Evolutionary conservation across 768 basidiomycete genomes (phyloP), one percentile per base, ranked within the genome.

Genomic region (Suillus occidentalis): DNA sequence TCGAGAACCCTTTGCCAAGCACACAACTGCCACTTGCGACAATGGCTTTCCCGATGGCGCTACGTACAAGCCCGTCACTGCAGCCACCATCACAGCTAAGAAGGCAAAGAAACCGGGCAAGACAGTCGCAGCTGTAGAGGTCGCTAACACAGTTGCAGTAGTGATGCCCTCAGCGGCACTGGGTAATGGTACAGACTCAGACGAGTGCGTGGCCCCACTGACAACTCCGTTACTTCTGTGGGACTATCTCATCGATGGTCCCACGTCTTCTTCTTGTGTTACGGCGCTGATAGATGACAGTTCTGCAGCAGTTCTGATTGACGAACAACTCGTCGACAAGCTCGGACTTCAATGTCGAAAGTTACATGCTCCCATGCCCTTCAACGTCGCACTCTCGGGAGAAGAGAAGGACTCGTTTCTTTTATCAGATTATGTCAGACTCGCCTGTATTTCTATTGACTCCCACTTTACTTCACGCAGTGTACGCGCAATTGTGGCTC

Each of bases 401-500:
- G 43, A 45, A 2, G 4, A 45, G 43, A n/a, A 20, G 20, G 43
- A 45, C 18, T 45, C 16, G 0, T 40, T 40, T n/a, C 43, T 45
- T 7, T 43, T 43, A 45, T 45, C 20, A 8, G 43, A 45, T 6
- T 45, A 45, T 4, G 20, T 45, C 3, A 45, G 8, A 45, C 8
- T 45, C 9, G 9, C 43, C 8, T 45, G 43, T 45, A 45, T 9
- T 45, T 45, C 43, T 0, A 45, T 45, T 45, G 43, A 45, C 8
- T 45, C 20, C 2, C 9, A 9, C 10, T 45, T 9, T 45, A 45
- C 43, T 45, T 45, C 43, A 9, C 20, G 20, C 43, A 28, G 60
- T n/a, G 59, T 71, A 36, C 28, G 47, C 6, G 72, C 76, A 0
- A n/a, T 79, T 2, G 40, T 79, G 2, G 66, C 71, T 0, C 71